Base-by-base conservation (phyloP, 768 basidiomycete genomes). In the Lentinula raphanica region DNA sequence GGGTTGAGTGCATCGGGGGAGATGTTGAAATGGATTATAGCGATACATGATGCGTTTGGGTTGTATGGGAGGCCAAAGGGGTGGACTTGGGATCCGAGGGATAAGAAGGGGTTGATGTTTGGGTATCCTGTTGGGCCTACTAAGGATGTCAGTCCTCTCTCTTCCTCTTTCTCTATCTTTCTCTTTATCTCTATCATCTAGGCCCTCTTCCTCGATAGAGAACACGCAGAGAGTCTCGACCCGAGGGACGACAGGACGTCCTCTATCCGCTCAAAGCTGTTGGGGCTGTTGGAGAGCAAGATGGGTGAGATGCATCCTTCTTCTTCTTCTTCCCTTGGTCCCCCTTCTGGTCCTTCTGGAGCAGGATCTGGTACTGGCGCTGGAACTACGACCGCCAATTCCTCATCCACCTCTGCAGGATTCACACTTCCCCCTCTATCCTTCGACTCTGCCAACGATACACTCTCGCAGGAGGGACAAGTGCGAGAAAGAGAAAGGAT, bases 11-110 rank as follows among this genome's bases (percentile, higher is more conserved):
- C 85, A 27, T 80, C 89, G 13, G 80, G 79, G 6, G 94, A 96
- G 70, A 93, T 95, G 89, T 76, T 95, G 60, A 90, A 86, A 67
- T 96, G 94, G 93, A 75, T 94, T 45, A 83, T 92, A 91, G 91
- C 82, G 13, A 76, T 94, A 39, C 94, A 94, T 64, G 92, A 94
- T 68, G 84, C 88, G 1, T 97, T 94, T 68, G 80, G 81, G 53
- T 76, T 98, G 21, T 96, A 98, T 67, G 96, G 97, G 31, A 82
- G 96, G 48, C 94, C 94, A 4, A 80, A 83, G 23, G 73, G 78
- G 23, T 97, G 95, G 75, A 87, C 84, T 27, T 98, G 93, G 92
- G 91, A 98, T 65, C 91, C 91, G 54, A 81, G 88, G 13, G 86
- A 96, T 68, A 81, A 85, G 0, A 68, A 70, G 7, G 92, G 91